Percentiles rank a stretch among this genome's conserved stretches.
These are phyloP conservation scores for Euphrasia arctica DNA, from an alignment of 305 asterid species.

Conservation along the genomic window DNA sequence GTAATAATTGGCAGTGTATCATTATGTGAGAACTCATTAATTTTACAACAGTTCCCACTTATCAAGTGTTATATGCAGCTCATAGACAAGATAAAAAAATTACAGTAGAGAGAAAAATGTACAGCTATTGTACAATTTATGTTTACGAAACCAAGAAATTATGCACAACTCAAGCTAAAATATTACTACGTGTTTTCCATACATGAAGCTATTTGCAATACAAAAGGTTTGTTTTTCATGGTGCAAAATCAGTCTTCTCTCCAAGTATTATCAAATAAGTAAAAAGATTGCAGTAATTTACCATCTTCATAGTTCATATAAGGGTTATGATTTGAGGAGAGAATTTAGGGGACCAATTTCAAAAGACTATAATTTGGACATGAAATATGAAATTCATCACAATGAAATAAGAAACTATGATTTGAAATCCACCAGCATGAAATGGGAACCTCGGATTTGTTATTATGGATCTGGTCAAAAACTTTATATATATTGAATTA, in stretches of 20 bases:
- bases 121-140: too few species aligned
- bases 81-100: background rate
- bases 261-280: background rate
- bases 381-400: background rate
- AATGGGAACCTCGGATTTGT: background rate
- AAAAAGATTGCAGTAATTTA: background rate
- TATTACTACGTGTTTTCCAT: background rate
- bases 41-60: conserved; percentile 3
- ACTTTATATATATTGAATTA: too few species aligned
- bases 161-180: background rate
- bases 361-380: background rate
- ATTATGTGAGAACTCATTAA: conserved; percentile 15
- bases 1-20: conserved; percentile 1
- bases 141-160: too few species aligned
- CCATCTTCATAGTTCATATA: background rate
- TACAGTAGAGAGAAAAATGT: too few species aligned
- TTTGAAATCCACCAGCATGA: background rate
- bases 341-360: background rate
- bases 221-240: background rate
- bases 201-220: background rate
- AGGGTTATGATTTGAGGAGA: background rate
- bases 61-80: conserved; percentile 1
- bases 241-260: background rate
- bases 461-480: too few species aligned
- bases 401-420: background rate